Conservation (phyloP, 2,329 filamentous ascomycete genomes). For the Mycocentrospora acerina region DNA sequence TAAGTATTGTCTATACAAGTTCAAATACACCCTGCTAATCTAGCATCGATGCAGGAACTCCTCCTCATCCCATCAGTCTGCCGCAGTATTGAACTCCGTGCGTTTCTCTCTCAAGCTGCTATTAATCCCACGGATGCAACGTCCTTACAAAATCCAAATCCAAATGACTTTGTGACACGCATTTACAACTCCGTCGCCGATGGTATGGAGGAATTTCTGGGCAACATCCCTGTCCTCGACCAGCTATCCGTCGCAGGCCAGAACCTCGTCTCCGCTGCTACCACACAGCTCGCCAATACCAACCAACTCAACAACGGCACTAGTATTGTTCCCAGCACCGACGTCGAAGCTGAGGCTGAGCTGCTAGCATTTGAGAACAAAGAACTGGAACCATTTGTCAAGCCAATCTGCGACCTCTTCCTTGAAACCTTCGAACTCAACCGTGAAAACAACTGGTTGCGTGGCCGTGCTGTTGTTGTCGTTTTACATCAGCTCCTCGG, state of each 20-base stretch:
- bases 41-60: slow-evolving; percentile 56
- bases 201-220: slow-evolving; percentile 96
- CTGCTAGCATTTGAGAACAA: slow-evolving; percentile 81
- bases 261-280: slow-evolving; percentile 78
- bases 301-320: slow-evolving; percentile 47
- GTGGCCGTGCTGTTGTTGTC: slow-evolving; percentile 91
- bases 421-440: slow-evolving; percentile 94
- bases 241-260: slow-evolving; percentile 91
- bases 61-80: slow-evolving; percentile 90
- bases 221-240: slow-evolving; percentile 92
- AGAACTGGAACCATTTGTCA: slow-evolving; percentile 92
- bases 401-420: slow-evolving; percentile 97
- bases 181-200: slow-evolving; percentile 97
- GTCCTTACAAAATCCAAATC: slow-evolving; percentile 59
- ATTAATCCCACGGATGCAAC: slow-evolving; percentile 69
- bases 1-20: slow-evolving; percentile 7
- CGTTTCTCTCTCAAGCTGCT: slow-evolving; percentile 86
- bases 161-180: slow-evolving; percentile 80
- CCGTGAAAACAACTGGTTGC: slow-evolving; percentile 93
- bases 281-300: slow-evolving; percentile 50
- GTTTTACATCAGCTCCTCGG: slow-evolving; percentile 94
- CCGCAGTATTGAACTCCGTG: slow-evolving; percentile 84
- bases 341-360: slow-evolving; percentile 86
- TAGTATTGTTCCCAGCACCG: slow-evolving; percentile 49
- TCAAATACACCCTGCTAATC: neutral